phyloP scores from a whole-genome alignment of 441 rosid genomes.

The Populus hybrid region DNA sequence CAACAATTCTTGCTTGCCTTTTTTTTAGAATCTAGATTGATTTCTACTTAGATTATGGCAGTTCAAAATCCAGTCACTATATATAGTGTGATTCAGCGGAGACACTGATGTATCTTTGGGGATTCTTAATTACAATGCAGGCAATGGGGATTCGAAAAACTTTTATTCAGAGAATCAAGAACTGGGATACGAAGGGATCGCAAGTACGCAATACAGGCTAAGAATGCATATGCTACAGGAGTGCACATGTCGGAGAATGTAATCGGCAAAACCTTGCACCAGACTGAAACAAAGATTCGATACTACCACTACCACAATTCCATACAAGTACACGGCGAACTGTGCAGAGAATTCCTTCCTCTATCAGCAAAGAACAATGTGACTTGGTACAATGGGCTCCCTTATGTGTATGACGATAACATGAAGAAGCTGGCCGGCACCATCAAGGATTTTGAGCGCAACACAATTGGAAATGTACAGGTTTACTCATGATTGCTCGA shows the following conservation, averaged over 20 bases:
- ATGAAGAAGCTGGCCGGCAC: conserved; percentile 59
- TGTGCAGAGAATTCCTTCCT: conserved; percentile 54
- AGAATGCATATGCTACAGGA: conserved; percentile 74
- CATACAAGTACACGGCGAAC: conserved; percentile 52
- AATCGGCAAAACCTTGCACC: conserved; percentile 62
- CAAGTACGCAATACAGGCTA: conserved; percentile 80
- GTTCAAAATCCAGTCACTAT: not conserved
- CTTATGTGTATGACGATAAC: conserved; percentile 60
- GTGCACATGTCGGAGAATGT: conserved; percentile 90
- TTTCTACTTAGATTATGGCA: not conserved
- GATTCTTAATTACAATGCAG: conserved; percentile 22
- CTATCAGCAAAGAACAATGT: conserved; percentile 46
- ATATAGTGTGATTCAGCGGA: not conserved
- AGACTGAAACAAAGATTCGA: conserved; percentile 65
- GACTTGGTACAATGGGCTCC: conserved; percentile 51
- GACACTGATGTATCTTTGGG: not conserved
- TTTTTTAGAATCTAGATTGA: not conserved
- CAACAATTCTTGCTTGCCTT: not conserved
- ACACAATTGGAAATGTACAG: conserved; percentile 38
- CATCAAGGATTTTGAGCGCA: conserved; percentile 56
- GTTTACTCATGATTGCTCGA: conserved; percentile 8
- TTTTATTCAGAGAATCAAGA: conserved; percentile 61
- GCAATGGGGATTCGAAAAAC: conserved; percentile 92
- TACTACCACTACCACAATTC: conserved; percentile 78
- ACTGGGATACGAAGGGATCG: conserved; percentile 63